These are phyloP conservation scores for Aureobasidium leucospermi DNA, from an alignment of 2,329 filamentous ascomycete genomes.

Conservation along the genomic window DNA sequence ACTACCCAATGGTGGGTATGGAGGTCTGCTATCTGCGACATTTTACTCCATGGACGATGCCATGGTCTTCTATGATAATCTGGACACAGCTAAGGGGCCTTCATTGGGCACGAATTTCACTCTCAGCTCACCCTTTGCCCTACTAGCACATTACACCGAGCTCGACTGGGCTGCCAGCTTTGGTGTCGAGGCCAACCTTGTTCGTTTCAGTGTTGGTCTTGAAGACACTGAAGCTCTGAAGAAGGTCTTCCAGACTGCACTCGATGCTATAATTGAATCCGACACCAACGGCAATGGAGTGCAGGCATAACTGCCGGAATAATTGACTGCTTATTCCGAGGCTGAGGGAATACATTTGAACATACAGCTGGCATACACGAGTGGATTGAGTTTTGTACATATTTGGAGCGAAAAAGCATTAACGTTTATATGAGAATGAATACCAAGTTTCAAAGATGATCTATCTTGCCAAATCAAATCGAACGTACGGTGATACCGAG, in stretches of 20 bases:
- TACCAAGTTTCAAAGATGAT: neutral
- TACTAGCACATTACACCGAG: slow-evolving; percentile 87
- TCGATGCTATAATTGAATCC: slow-evolving; percentile 48
- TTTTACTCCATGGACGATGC: slow-evolving; percentile 67
- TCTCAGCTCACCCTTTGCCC: slow-evolving; percentile 74
- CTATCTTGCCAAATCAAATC: neutral
- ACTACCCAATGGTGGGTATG: slow-evolving; percentile 71
- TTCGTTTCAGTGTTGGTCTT: slow-evolving; percentile 83
- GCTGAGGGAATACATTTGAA: too few relatives aligned
- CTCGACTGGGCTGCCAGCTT: slow-evolving; percentile 81
- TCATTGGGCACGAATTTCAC: slow-evolving; percentile 97
- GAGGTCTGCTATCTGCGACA: slow-evolving; percentile 77
- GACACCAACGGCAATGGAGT: neutral
- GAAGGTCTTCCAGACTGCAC: slow-evolving; percentile 58
- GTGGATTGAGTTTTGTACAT: neutral
- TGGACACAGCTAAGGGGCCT: slow-evolving; percentile 87
- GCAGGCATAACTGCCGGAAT: neutral
- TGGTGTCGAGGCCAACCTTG: slow-evolving; percentile 71
- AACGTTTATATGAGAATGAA: neutral
- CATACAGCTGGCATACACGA: neutral
- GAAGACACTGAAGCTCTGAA: slow-evolving; percentile 67
- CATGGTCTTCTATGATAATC: slow-evolving; percentile 72
- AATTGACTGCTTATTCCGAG: too few relatives aligned
- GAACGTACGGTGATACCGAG: neutral
- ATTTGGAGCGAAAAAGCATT: neutral